A percentile compares a stretch with the other conserved stretches of the same genome.
Conservation (phyloP, 2,329 filamentous ascomycete species). For the Cadophora gregata region DNA sequence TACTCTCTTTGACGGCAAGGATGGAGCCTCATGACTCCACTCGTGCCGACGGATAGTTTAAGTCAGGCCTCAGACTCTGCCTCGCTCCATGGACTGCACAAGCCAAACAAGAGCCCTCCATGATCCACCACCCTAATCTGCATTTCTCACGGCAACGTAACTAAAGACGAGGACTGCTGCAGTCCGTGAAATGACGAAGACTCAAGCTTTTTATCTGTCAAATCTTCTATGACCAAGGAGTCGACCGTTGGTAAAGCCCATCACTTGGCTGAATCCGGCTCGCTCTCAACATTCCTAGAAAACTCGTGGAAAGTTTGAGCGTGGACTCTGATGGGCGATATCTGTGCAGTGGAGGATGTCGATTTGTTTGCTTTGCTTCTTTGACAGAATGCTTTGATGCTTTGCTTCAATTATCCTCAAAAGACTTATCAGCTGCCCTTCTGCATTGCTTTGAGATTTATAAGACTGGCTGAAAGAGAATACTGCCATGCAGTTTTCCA, state of each 20-base stretch:
- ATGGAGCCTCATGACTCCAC: no score
- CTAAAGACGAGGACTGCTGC: not conserved
- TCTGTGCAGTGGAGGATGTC: not conserved
- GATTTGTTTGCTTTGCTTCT: not conserved
- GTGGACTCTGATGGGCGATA: no score
- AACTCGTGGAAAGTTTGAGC: not conserved
- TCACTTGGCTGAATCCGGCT: not conserved
- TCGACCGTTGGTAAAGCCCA: not conserved
- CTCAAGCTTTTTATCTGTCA: not conserved
- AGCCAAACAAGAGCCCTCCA: not conserved
- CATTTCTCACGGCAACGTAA: not conserved
- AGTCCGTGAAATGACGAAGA: not conserved
- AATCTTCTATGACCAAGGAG: not conserved
- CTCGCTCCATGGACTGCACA: no score
- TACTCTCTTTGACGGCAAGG: no score
- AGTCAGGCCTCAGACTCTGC: no score
- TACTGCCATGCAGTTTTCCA: not conserved
- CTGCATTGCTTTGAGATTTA: not conserved
- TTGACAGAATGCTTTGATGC: not conserved
- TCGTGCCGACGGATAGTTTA: no score
- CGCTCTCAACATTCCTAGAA: not conserved
- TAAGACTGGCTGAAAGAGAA: not conserved
- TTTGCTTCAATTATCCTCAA: not conserved
- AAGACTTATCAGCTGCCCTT: not conserved
- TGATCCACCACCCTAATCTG: not conserved